Base-by-base conservation (phyloP, 2,329 filamentous ascomycete genomes). In the Trichoderma cornu-damae region DNA sequence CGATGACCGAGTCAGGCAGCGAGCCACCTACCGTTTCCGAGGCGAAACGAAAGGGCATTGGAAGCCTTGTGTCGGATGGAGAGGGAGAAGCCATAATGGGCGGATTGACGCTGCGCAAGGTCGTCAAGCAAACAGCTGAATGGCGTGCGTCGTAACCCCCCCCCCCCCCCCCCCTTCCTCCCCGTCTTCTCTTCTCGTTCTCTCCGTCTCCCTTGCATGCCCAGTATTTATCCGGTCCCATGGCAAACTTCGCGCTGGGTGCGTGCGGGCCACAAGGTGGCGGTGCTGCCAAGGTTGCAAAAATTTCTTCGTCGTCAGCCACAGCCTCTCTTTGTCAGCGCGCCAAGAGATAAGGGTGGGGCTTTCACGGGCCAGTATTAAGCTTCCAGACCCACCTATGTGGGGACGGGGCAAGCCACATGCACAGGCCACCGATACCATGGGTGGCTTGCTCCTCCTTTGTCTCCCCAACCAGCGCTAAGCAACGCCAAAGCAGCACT, bases 341-440 rank as follows among this genome's bases (percentile, higher is more conserved):
- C 48, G 46, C 55, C 52, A 55, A 58, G 48, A 58, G 55, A 58
- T 58, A 58, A 58, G 48, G 47, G 38, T 16, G 40, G 55, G 42
- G 6, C 48, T n/a, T 8, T 47, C 55, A 58, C 48, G 48, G 55
- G 24, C 48, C 55, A 47, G 28, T 52, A 35, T 50, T 22, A 37
- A 46, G 47, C 52, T 47, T 46, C 32, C 30, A 28, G 9, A 42
- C 12, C 32, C 42, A 32, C n/a, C 22, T 4, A 2, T 1, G 32
- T 28, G 42, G 52, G 8, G 11, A 14, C 14, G 4, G 14, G 55
- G 32, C 55, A 58, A 58, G 55, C 55, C 55, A 52, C 55, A 58
- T 14, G 52, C 52, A 47, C 52, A 42, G 32, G 32, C 42, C 52
- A 47, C 4, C 11, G 24, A 47, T 24, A 47, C 32, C 52, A 46